Evolutionary conservation across 1,284 basidiomycete species (phyloP).

Genomic region (Porodaedalea pini): DNA sequence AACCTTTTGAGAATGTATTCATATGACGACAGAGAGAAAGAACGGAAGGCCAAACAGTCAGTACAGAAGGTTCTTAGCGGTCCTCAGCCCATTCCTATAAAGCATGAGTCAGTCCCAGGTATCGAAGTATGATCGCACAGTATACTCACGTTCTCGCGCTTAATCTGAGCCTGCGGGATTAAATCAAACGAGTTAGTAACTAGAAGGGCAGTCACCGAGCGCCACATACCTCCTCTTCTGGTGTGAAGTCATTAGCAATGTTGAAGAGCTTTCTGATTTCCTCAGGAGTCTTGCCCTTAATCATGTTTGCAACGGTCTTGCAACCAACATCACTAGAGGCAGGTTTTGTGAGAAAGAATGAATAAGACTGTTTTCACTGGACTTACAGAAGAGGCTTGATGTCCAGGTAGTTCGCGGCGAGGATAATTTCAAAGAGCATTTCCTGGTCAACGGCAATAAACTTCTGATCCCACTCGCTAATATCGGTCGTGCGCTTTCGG

Average conservation of each 20-base stretch:
- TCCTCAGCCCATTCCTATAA: slow-evolving; percentile 86
- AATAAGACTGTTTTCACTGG: background rate
- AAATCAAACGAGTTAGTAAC: slow-evolving; percentile 3
- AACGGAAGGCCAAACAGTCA: slow-evolving; percentile 5
- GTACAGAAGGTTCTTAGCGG: slow-evolving; percentile 50
- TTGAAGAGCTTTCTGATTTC: slow-evolving; percentile 97
- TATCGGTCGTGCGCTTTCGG: slow-evolving; percentile 96
- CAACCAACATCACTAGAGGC: slow-evolving; percentile 88
- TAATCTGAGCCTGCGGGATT: slow-evolving; percentile 82
- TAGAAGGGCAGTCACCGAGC: background rate
- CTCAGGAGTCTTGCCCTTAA: slow-evolving; percentile 96
- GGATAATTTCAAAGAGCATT: slow-evolving; percentile 98
- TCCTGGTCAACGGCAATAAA: slow-evolving; percentile 97
- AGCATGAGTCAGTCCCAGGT: slow-evolving; percentile 17
- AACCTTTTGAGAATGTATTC: no score
- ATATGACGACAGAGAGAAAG: no score
- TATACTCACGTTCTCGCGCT: slow-evolving; percentile 92
- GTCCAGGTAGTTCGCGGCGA: slow-evolving; percentile 99
- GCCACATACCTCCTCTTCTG: slow-evolving; percentile 89
- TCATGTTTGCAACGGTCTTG: slow-evolving; percentile 99
- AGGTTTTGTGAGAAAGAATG: slow-evolving; percentile 7
- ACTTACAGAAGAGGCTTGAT: slow-evolving; percentile 96
- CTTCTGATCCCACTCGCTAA: slow-evolving; percentile 99
- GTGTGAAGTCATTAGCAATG: slow-evolving; percentile 98
- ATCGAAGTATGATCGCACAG: background rate